phyloP scores from a whole-genome alignment of 2,329 filamentous ascomycete species.

The Elsinoe ampelina region DNA sequence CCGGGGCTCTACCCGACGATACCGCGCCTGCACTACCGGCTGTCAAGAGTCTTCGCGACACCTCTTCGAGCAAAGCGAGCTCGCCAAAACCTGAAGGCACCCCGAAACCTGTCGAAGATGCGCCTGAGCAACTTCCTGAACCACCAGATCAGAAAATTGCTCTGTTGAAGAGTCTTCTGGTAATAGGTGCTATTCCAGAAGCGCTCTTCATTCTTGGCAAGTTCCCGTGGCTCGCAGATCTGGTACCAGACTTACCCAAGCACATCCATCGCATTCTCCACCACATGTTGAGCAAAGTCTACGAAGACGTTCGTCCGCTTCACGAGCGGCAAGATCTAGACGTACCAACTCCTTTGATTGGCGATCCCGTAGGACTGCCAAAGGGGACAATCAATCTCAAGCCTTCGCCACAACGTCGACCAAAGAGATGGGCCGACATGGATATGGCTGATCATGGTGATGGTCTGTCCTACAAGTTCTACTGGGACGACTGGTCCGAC shows the following conservation, averaged over 20 bases:
- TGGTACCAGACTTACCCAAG: conserved; percentile 70
- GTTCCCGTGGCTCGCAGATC: conserved; percentile 85
- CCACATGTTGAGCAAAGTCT: conserved; percentile 71
- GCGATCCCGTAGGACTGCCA: conserved; percentile 57
- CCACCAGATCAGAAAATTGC: conserved; percentile 81
- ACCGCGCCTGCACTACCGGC: conserved; percentile 44
- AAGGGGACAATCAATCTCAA: conserved; percentile 60
- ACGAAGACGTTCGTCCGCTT: conserved; percentile 43
- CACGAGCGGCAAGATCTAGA: conserved; percentile 32
- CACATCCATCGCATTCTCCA: conserved; percentile 78
- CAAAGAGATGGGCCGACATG: conserved; percentile 73
- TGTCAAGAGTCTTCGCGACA: conserved; percentile 37
- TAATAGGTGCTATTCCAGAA: conserved; percentile 87
- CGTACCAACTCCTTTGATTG: conserved; percentile 41
- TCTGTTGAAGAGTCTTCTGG: conserved; percentile 74
- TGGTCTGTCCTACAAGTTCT: conserved; percentile 73
- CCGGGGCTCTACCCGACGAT: conserved; percentile 80
- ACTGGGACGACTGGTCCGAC: conserved; percentile 96
- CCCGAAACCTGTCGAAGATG: conserved; percentile 34
- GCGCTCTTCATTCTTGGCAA: conserved; percentile 84
- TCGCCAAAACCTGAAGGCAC: conserved; percentile 34
- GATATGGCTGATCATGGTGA: conserved; percentile 68
- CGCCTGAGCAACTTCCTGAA: conserved; percentile 52
- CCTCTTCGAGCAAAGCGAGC: conserved; percentile 33
- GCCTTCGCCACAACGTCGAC: conserved; percentile 52